Conservation (phyloP, 768 basidiomycete genomes). For the Amanita subjunquillea region DNA sequence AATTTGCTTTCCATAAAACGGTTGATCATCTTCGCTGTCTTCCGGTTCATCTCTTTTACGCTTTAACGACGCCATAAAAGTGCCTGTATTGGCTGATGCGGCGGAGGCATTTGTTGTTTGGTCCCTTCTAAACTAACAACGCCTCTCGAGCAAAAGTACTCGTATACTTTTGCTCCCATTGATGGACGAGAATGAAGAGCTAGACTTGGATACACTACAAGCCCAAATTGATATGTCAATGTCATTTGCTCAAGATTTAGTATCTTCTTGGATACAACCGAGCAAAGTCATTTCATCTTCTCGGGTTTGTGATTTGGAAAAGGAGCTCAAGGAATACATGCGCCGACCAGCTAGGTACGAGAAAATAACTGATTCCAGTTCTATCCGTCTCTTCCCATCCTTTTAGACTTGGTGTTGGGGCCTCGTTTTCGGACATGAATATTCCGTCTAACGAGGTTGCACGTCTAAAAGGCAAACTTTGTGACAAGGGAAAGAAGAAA, state of each 20-base stretch:
- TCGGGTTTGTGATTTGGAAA: conserved; percentile 27
- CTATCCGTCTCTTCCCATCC: conserved; percentile 6
- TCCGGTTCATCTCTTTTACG: conserved; percentile 43
- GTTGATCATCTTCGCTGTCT: conserved; percentile 52
- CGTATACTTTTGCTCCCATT: neutral
- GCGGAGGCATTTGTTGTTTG: conserved; percentile 6
- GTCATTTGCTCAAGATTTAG: conserved; percentile 64
- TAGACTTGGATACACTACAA: conserved; percentile 61
- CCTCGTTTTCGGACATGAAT: conserved; percentile 40
- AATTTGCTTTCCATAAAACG: conserved; percentile 55
- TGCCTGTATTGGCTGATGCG: neutral
- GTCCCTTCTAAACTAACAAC: neutral
- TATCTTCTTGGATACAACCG: conserved; percentile 70
- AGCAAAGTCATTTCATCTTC: conserved; percentile 27
- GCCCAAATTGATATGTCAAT: conserved; percentile 78
- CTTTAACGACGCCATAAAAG: conserved; percentile 28
- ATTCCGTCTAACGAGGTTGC: conserved; percentile 42
- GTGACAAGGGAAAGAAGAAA: conserved; percentile 30
- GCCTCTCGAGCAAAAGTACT: neutral
- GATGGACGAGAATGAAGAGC: conserved; percentile 33
- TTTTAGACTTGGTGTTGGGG: conserved; percentile 66
- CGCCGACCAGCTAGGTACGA: conserved; percentile 62
- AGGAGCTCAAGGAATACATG: conserved; percentile 57
- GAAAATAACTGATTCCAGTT: conserved; percentile 2
- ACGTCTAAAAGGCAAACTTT: conserved; percentile 50